Percentiles rank a stretch among this genome's conserved stretches.
phyloP scores from a whole-genome alignment of 352 stramenopile species.

The Globisporangium mamillatum region DNA sequence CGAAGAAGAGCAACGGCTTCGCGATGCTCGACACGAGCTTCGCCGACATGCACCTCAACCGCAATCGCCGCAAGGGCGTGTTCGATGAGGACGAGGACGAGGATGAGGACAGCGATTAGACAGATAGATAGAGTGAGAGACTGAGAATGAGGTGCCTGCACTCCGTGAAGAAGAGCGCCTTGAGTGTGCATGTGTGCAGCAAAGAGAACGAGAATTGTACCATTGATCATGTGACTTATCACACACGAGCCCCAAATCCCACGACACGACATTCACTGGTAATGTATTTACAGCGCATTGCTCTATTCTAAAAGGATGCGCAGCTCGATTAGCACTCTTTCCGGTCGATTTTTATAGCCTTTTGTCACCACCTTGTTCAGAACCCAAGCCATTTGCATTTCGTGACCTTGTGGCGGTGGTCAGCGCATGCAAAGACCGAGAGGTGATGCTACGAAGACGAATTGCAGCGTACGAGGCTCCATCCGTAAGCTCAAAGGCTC shows the following conservation, averaged over 20 bases:
- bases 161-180: not conserved
- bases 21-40: constrained; percentile 53
- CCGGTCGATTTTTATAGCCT: not conserved
- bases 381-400: not conserved
- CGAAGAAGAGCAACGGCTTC: constrained; percentile 37
- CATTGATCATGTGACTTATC: not conserved
- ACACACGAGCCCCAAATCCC: too few species aligned
- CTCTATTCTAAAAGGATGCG: not conserved
- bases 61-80: constrained; percentile 72
- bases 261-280: not conserved
- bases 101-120: constrained; percentile 39
- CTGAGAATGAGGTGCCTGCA: constrained; percentile 11
- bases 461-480: constrained; percentile 14
- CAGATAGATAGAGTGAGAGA: constrained; percentile 25
- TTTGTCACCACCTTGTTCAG: not conserved
- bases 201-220: constrained; percentile 4
- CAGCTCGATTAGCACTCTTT: not conserved
- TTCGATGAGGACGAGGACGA: constrained; percentile 75
- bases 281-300: constrained; percentile 2
- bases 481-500: not conserved
- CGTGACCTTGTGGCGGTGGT: not conserved
- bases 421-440: not conserved
- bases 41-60: constrained; percentile 59
- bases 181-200: not conserved
- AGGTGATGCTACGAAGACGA: constrained; percentile 14